Evolutionary conservation across 1,284 basidiomycete genomes (phyloP).

Genomic region (Meira miltonrushii): DNA sequence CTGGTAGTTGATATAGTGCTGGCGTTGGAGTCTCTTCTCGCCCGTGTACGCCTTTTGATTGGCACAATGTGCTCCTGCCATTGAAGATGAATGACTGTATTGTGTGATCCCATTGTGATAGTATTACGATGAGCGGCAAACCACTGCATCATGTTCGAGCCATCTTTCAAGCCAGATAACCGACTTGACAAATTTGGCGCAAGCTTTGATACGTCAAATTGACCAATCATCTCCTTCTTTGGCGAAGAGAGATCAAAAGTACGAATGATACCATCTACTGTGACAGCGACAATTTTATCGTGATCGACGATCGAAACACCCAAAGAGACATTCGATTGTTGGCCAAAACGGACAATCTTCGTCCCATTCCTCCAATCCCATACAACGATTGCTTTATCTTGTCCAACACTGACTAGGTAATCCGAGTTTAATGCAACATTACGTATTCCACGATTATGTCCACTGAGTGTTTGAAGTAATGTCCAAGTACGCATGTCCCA

Average conservation of each 20-base stretch:
- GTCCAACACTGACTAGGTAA: slow-evolving; percentile 81
- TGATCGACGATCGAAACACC: slow-evolving; percentile 73
- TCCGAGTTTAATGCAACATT: slow-evolving; percentile 79
- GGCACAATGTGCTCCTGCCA: slow-evolving; percentile 66
- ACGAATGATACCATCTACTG: slow-evolving; percentile 82
- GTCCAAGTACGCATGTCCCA: slow-evolving; percentile 29
- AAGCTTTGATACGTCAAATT: slow-evolving; percentile 77
- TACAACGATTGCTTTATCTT: slow-evolving; percentile 80
- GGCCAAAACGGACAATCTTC: slow-evolving; percentile 82
- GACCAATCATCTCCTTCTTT: slow-evolving; percentile 79
- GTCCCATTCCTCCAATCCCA: slow-evolving; percentile 66
- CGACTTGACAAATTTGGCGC: slow-evolving; percentile 50
- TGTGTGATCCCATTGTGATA: slow-evolving; percentile 86
- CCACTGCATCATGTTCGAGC: slow-evolving; percentile 55
- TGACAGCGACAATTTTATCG: slow-evolving; percentile 72
- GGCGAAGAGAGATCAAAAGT: slow-evolving; percentile 71
- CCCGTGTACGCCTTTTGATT: slow-evolving; percentile 3
- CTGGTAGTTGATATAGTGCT: not conserved
- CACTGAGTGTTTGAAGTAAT: slow-evolving; percentile 64
- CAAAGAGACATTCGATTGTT: slow-evolving; percentile 85
- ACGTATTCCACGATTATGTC: slow-evolving; percentile 62
- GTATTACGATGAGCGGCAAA: slow-evolving; percentile 82
- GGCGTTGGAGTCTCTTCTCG: not conserved
- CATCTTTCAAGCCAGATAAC: slow-evolving; percentile 27
- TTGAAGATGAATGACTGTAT: slow-evolving; percentile 75